Evolutionary conservation across 1,284 basidiomycete species (phyloP).

Genomic region (Trametes versicolor): DNA sequence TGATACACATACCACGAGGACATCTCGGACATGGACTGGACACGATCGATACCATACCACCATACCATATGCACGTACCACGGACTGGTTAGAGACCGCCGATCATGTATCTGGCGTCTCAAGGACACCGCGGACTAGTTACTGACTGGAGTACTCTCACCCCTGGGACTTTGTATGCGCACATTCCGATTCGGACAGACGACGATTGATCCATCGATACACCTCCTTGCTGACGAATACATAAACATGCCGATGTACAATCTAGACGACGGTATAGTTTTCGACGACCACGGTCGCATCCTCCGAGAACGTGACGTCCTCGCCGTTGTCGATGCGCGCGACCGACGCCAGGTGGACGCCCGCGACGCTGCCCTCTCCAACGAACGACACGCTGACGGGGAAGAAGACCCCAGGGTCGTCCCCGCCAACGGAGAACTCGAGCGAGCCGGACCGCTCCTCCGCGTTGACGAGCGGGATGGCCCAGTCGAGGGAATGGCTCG

Average conservation of each 20-base stretch:
- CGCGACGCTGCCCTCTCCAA: conserved; percentile 80
- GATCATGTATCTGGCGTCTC: conserved; percentile 1
- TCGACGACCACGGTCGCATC: conserved; percentile 81
- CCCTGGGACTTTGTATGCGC: conserved; percentile 30
- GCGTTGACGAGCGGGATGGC: conserved; percentile 70
- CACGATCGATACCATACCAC: neutral
- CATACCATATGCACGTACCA: neutral
- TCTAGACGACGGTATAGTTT: conserved; percentile 61
- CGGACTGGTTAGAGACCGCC: conserved; percentile 10
- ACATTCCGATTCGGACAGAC: conserved; percentile 15
- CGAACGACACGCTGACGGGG: conserved; percentile 90
- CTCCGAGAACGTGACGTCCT: conserved; percentile 76
- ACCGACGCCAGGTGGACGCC: conserved; percentile 73
- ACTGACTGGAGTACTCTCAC: neutral
- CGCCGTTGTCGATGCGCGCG: conserved; percentile 65
- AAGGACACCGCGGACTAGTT: conserved; percentile 24
- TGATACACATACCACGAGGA: neutral
- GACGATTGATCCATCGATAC: conserved; percentile 32
- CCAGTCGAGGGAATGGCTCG: conserved; percentile 88
- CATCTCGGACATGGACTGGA: conserved; percentile 6
- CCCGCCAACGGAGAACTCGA: conserved; percentile 90
- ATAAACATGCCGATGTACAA: conserved; percentile 28
- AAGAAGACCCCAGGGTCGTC: conserved; percentile 91
- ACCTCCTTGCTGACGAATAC: conserved; percentile 29
- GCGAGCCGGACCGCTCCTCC: conserved; percentile 74